Evolutionary conservation across 345 rosid species (phyloP), one percentile per base, ranked within the genome.

Genomic region (Ceriops decandra): DNA sequence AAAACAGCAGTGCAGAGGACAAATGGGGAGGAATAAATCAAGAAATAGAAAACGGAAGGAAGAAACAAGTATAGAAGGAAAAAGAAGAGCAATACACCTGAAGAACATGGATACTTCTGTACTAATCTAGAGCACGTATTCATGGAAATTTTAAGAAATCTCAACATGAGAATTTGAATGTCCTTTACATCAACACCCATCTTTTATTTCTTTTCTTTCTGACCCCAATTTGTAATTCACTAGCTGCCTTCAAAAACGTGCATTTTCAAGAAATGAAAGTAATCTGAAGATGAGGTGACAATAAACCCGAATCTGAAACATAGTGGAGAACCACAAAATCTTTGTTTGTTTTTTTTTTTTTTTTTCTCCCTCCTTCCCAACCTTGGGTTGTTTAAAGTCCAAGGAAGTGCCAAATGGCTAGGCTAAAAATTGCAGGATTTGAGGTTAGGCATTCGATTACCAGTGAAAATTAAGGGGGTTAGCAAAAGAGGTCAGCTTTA

Each of bases 121-220:
- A 73, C 78, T 72, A 71, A 79, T 71, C 30, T 73, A 58, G 16
- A 83, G 28, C 68, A 66, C 20, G 58, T 63, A 30, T 46, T 72
- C 52, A 81, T 54, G 49, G 88, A 83, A 61, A 80, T 64, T 65
- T 36, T 78, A 54, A 85, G 42, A 21, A 86, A 35, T 68, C 64
- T 81, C 83, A 79, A 79, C 35, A 82, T n/a, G 63, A 83, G 72
- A 68, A 69, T 63, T 56, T 71, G 72, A 42, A 88, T 76, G 35
- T 64, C 69, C 80, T 81, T 88, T 33, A 78, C 80, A 68, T 85
- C 84, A 36, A 86, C 31, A 33, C 77, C 84, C 92, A 87, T 90
- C 61, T 80, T 52, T 65, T 64, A 7, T 28, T 42, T 64, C 22
- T n/a, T 66, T 66, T 28, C 49, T 2, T 42, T 42, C 15, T 42